These are phyloP conservation scores for Penicillium psychrofluorescens DNA, from an alignment of 495 filamentous ascomycete species.

Conservation along the genomic window DNA sequence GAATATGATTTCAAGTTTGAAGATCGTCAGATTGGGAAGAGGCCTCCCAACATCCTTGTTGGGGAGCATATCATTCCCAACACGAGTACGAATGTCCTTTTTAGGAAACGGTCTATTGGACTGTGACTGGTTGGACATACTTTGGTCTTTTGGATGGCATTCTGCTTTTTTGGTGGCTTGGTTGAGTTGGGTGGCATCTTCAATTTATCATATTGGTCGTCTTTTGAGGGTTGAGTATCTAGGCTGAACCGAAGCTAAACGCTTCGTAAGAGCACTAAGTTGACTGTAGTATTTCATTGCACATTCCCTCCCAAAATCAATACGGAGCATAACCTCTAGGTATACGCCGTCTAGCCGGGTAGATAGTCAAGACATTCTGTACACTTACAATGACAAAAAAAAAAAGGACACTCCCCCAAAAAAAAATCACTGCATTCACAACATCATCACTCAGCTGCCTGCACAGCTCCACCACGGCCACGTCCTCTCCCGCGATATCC, in stretches of 20 bases:
- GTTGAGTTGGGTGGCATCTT: too few species aligned
- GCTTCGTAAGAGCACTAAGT: too few species aligned
- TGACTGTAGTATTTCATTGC: not conserved
- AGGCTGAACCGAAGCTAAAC: too few species aligned
- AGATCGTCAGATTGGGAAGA: conserved; percentile 3
- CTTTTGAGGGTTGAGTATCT: too few species aligned
- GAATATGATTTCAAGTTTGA: conserved; percentile 45
- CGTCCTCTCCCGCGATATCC: conserved; percentile 23
- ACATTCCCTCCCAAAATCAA: not conserved
- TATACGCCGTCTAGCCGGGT: not conserved
- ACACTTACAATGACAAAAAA: conserved; percentile 2
- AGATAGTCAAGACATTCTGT: not conserved
- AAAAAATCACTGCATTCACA: not conserved
- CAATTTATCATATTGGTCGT: too few species aligned
- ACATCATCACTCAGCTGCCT: conserved; percentile 3
- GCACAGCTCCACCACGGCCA: conserved; percentile 15
- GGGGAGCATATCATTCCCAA: conserved; percentile 28
- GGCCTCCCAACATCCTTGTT: conserved; percentile 19
- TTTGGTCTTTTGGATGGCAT: too few species aligned
- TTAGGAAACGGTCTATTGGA: conserved; percentile 13
- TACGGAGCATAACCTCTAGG: not conserved
- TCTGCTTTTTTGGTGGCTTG: too few species aligned
- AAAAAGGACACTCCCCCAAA: not conserved
- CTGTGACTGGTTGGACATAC: not conserved
- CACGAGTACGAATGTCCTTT: conserved; percentile 15